Evolutionary conservation across 129 eudicot genomes (phyloP).

Genomic region (Flaveria linearis): DNA sequence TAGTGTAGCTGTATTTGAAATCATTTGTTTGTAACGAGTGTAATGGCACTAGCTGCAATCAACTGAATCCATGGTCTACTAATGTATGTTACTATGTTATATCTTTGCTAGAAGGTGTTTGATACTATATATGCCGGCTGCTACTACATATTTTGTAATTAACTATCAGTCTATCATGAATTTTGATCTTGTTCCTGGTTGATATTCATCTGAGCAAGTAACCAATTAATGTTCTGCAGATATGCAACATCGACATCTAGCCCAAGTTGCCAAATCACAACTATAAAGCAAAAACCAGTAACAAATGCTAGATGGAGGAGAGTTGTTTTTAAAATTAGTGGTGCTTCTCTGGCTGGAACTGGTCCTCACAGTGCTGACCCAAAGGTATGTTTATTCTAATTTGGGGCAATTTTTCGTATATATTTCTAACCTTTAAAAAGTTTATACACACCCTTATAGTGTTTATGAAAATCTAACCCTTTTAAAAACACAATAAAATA

Average conservation of each 20-base stretch:
- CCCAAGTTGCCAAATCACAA: slow-evolving; percentile 54
- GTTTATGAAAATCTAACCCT: not conserved
- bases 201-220: slow-evolving; percentile 13
- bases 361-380: slow-evolving; percentile 79
- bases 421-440: not conserved
- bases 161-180: not conserved
- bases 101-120: not conserved
- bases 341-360: slow-evolving; percentile 78
- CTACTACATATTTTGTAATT: not conserved
- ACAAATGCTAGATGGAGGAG: slow-evolving; percentile 82
- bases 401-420: not conserved
- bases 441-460: not conserved
- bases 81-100: not conserved
- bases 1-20: too few relatives aligned
- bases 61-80: not conserved
- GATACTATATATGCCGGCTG: not conserved
- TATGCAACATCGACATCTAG: slow-evolving; percentile 54
- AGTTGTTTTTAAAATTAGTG: slow-evolving; percentile 93
- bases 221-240: slow-evolving; percentile 44
- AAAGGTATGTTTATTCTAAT: slow-evolving; percentile 49
- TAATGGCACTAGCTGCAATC: not conserved
- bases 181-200: not conserved
- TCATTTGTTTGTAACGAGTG: too few relatives aligned
- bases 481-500: not conserved
- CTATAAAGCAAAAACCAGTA: slow-evolving; percentile 56